phyloP scores from a whole-genome alignment of 495 filamentous ascomycete species.

The Glutinoglossum americanum region DNA sequence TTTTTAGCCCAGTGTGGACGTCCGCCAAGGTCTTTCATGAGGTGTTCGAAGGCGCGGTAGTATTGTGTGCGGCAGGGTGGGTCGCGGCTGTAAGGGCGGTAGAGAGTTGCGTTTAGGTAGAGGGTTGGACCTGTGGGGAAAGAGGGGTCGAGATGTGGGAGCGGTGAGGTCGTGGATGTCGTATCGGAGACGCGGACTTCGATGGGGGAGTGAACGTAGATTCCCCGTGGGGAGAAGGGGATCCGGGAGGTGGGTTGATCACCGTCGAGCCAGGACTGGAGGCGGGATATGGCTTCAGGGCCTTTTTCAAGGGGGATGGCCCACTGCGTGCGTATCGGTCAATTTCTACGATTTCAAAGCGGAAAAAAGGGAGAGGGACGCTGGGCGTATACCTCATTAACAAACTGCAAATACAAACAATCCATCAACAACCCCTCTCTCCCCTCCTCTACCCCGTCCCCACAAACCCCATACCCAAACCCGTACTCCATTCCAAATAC shows the following conservation, averaged over 20 bases:
- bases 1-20: slow-evolving; percentile 96
- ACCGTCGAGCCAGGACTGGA: slow-evolving; percentile 67
- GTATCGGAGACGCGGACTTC: slow-evolving; percentile 79
- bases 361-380: not conserved
- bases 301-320: slow-evolving; percentile 75
- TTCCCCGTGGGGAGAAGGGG: slow-evolving; percentile 51
- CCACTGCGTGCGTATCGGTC: no score
- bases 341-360: no score
- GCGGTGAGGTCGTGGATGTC: slow-evolving; percentile 24
- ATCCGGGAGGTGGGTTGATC: slow-evolving; percentile 36
- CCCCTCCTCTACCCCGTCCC: slow-evolving; percentile 55
- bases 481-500: slow-evolving; percentile 93
- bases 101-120: slow-evolving; percentile 90
- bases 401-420: slow-evolving; percentile 87
- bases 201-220: slow-evolving; percentile 83
- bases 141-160: slow-evolving; percentile 45
- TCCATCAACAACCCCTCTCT: slow-evolving; percentile 77
- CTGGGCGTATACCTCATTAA: slow-evolving; percentile 39
- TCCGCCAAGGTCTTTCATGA: slow-evolving; percentile 85
- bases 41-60: slow-evolving; percentile 85
- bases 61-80: slow-evolving; percentile 61
- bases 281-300: slow-evolving; percentile 65
- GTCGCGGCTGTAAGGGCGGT: slow-evolving; percentile 66
- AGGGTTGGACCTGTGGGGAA: slow-evolving; percentile 49
- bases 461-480: slow-evolving; percentile 44